Conservation (phyloP, 305 asterid species). For the Rubia peregrina region DNA sequence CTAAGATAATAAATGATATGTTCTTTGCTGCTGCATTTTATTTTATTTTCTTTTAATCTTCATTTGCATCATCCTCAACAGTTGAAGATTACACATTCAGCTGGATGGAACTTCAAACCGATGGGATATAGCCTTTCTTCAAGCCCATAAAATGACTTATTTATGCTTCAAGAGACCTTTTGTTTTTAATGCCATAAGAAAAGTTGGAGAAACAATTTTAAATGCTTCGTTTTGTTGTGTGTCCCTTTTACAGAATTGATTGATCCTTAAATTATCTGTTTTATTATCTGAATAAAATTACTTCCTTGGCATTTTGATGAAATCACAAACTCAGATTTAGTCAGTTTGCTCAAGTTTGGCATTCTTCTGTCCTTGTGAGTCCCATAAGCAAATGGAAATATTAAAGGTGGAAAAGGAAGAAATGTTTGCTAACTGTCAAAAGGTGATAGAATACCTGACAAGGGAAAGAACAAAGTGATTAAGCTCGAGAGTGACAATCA, state of each 20-base stretch:
- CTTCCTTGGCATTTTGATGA: not conserved
- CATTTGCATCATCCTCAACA: too few species aligned
- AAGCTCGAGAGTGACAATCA: slow-evolving; percentile 93
- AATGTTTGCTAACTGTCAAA: slow-evolving; percentile 51
- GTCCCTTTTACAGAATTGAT: too few species aligned
- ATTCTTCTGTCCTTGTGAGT: slow-evolving; percentile 49
- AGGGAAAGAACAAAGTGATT: slow-evolving; percentile 63
- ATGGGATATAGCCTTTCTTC: too few species aligned
- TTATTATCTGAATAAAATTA: not conserved
- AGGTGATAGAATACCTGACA: slow-evolving; percentile 53
- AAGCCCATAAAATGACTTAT: too few species aligned
- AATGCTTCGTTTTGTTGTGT: not conserved
- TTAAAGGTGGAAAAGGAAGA: slow-evolving; percentile 67
- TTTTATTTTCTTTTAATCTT: too few species aligned
- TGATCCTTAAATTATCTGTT: too few species aligned
- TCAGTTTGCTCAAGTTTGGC: slow-evolving; percentile 7
- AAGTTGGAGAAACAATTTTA: not conserved
- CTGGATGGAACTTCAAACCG: too few species aligned
- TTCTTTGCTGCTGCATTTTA: too few species aligned
- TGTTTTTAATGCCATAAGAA: not conserved
- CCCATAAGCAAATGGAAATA: slow-evolving; percentile 51
- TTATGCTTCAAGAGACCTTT: slow-evolving; percentile 18
- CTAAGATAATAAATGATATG: too few species aligned
- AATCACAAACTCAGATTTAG: not conserved
- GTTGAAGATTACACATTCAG: too few species aligned